Percentiles rank a stretch among this genome's conserved stretches.
Evolutionary conservation across 2,329 filamentous ascomycete species (phyloP).

Genomic region (Nigrospora osmanthi): DNA sequence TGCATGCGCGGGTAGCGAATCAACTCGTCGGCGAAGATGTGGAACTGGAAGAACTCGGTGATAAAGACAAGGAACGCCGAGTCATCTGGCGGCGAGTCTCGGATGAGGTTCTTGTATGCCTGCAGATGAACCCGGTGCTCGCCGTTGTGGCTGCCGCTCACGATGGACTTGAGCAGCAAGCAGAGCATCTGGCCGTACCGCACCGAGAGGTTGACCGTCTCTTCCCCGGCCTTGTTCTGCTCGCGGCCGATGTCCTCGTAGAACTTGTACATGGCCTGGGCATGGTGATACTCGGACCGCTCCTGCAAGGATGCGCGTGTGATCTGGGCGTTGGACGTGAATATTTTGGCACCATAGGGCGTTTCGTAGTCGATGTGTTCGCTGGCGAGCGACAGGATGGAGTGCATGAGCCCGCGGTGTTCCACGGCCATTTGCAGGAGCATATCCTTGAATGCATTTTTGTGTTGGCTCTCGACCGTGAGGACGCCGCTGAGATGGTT

Average conservation of each 20-base stretch:
- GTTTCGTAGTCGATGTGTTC: slow-evolving; percentile 62
- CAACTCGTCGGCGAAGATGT: slow-evolving; percentile 59
- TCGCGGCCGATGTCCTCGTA: slow-evolving; percentile 36
- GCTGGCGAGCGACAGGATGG: slow-evolving; percentile 74
- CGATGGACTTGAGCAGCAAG: slow-evolving; percentile 48
- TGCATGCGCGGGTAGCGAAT: slow-evolving; percentile 38
- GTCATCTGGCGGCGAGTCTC: slow-evolving; percentile 51
- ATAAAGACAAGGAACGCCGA: slow-evolving; percentile 56
- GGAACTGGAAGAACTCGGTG: slow-evolving; percentile 80
- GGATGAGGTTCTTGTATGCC: slow-evolving; percentile 67
- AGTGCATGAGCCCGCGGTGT: slow-evolving; percentile 83
- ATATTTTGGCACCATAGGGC: slow-evolving; percentile 44
- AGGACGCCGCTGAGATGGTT: slow-evolving; percentile 71
- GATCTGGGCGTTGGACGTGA: slow-evolving; percentile 40
- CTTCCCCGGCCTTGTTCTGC: slow-evolving; percentile 32
- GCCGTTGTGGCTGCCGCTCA: slow-evolving; percentile 49
- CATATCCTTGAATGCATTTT: slow-evolving; percentile 81
- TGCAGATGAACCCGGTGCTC: slow-evolving; percentile 75
- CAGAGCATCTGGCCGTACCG: slow-evolving; percentile 58
- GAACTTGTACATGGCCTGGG: slow-evolving; percentile 44
- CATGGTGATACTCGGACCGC: slow-evolving; percentile 48
- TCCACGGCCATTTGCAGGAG: slow-evolving; percentile 73
- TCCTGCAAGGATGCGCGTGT: slow-evolving; percentile 36
- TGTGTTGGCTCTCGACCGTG: slow-evolving; percentile 71
- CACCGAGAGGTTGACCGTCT: slow-evolving; percentile 41